Evolutionary conservation across 2,329 filamentous ascomycete genomes (phyloP).

Genomic region (Septoria petroselini): DNA sequence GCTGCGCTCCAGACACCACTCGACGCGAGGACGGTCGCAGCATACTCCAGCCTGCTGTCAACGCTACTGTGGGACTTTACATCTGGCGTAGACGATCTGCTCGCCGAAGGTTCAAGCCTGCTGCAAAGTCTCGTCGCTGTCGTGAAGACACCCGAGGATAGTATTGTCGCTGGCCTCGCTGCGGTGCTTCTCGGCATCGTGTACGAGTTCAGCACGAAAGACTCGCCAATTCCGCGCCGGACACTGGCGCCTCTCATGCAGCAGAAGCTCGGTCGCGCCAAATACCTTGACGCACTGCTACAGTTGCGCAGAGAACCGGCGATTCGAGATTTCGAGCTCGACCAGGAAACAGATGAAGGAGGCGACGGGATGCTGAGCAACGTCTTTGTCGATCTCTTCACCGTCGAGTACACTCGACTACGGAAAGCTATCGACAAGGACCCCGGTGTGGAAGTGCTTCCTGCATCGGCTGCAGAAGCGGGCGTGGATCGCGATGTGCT

Average conservation of each 20-base stretch:
- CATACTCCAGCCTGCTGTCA: slow-evolving; percentile 83
- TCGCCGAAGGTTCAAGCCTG: slow-evolving; percentile 89
- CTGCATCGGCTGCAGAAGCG: slow-evolving; percentile 77
- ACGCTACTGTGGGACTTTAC: slow-evolving; percentile 91
- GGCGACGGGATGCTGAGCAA: slow-evolving; percentile 56
- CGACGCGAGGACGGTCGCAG: slow-evolving; percentile 75
- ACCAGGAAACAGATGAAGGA: slow-evolving; percentile 27
- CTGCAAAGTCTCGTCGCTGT: slow-evolving; percentile 49
- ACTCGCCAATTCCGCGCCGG: slow-evolving; percentile 81
- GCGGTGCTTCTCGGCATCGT: slow-evolving; percentile 80
- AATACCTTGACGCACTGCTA: slow-evolving; percentile 77
- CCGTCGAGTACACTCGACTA: slow-evolving; percentile 89
- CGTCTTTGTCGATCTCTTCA: slow-evolving; percentile 87
- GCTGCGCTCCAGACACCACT: slow-evolving; percentile 65
- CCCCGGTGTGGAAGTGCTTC: slow-evolving; percentile 79
- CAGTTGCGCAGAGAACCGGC: slow-evolving; percentile 73
- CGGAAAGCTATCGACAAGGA: slow-evolving; percentile 84
- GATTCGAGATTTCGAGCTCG: slow-evolving; percentile 84
- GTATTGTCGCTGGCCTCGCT: slow-evolving; percentile 61
- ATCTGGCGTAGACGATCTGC: slow-evolving; percentile 86
- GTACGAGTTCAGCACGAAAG: slow-evolving; percentile 97
- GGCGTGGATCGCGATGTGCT: slow-evolving; percentile 92
- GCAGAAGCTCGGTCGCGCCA: slow-evolving; percentile 75
- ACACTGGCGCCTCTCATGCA: slow-evolving; percentile 76
- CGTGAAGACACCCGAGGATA: slow-evolving; percentile 60